phyloP scores from a whole-genome alignment of 306 rosid genomes.

The Cercis canadensis region DNA sequence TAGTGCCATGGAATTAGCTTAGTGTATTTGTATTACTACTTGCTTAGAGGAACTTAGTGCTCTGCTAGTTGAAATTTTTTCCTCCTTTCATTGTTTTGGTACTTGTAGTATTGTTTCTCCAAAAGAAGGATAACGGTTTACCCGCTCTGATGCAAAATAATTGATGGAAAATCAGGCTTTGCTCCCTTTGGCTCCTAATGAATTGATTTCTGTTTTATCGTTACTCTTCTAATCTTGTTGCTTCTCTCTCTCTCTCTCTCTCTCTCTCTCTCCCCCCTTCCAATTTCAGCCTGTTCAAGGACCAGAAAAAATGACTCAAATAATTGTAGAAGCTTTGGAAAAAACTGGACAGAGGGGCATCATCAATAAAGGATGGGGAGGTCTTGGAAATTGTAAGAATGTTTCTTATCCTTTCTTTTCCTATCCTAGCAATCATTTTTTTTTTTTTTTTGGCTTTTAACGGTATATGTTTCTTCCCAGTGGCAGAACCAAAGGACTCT shows the following conservation, averaged over 20 bases:
- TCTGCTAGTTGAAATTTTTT: background rate
- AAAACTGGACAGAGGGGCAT: constrained; percentile 94
- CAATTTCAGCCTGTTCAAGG: constrained; percentile 89
- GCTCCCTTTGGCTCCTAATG: background rate
- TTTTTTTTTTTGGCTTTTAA: constrained; percentile 19
- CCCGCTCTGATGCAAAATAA: background rate
- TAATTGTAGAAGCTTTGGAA: constrained; percentile 88
- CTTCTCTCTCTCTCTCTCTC: background rate
- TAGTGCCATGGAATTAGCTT: background rate
- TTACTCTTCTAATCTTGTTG: constrained; percentile 11
- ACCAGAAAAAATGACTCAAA: constrained; percentile 91
- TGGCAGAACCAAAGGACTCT: constrained; percentile 84
- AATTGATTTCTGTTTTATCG: constrained; percentile 13
- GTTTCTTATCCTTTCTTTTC: constrained; percentile 13
- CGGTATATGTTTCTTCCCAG: constrained; percentile 59
- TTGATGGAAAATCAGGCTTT: background rate
- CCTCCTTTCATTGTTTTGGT: background rate
- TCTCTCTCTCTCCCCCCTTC: constrained; percentile 14
- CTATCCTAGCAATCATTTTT: background rate
- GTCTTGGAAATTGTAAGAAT: constrained; percentile 89
- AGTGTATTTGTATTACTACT: background rate
- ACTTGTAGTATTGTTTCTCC: background rate
- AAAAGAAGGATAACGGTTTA: background rate
- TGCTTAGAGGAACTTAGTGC: background rate
- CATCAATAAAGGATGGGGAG: constrained; percentile 99